Evolutionary conservation across 805 yeast species (phyloP).

Genomic region (Nadsonia fulvescens): DNA sequence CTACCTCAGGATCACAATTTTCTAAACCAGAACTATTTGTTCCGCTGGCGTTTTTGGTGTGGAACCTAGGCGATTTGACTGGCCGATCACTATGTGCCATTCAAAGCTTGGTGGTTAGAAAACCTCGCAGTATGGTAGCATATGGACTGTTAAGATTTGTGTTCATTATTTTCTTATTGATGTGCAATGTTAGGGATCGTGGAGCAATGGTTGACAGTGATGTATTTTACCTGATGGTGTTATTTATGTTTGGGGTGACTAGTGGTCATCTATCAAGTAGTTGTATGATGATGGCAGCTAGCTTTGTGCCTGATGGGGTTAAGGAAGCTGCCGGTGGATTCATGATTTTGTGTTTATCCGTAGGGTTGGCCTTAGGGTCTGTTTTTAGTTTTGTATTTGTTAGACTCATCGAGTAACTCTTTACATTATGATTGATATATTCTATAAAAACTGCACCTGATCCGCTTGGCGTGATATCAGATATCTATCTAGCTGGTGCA

Average conservation of each 20-base stretch:
- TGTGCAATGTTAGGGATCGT: slow-evolving; percentile 38
- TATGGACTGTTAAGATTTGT: slow-evolving; percentile 36
- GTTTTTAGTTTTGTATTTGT: slow-evolving; percentile 55
- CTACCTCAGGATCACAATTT: too few species aligned
- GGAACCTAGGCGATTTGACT: slow-evolving; percentile 79
- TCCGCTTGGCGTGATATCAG: too few species aligned
- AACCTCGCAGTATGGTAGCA: slow-evolving; percentile 27
- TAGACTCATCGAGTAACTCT: slow-evolving; percentile 2
- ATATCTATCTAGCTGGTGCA: too few species aligned
- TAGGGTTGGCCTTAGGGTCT: slow-evolving; percentile 70
- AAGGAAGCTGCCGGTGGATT: slow-evolving; percentile 95
- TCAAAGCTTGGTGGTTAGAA: slow-evolving; percentile 24
- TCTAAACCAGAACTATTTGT: slow-evolving; percentile 40
- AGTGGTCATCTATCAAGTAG: slow-evolving; percentile 76
- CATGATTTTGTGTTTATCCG: slow-evolving; percentile 58
- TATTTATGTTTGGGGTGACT: slow-evolving; percentile 65
- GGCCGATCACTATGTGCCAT: slow-evolving; percentile 59
- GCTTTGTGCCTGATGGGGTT: too few species aligned
- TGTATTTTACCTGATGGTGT: slow-evolving; percentile 45
- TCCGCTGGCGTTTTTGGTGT: slow-evolving; percentile 62
- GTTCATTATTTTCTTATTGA: slow-evolving; percentile 55
- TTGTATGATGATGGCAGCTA: slow-evolving; percentile 59
- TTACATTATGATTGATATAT: too few species aligned
- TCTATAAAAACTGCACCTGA: too few species aligned
- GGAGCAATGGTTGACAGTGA: slow-evolving; percentile 33